A percentile compares a stretch with the other conserved stretches of the same genome.
phyloP scores from a whole-genome alignment of 202 grass and related monocot genomes.

The Miscanthus sacchariflorus region DNA sequence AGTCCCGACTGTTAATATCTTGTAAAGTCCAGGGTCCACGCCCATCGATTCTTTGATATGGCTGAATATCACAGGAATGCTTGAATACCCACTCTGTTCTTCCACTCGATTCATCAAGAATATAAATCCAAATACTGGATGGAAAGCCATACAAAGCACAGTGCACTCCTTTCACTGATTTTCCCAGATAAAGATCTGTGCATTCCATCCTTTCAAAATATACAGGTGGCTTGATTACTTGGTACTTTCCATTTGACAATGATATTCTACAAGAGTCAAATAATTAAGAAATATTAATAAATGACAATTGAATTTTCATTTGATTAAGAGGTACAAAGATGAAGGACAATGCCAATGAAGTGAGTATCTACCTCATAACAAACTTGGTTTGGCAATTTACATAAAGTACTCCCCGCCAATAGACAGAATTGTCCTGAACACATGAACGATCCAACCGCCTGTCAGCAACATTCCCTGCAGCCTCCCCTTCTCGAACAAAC shows the following conservation, averaged over 20 bases:
- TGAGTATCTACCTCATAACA: slow-evolving; percentile 14
- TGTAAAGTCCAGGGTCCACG: slow-evolving; percentile 31
- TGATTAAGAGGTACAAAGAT: not conserved
- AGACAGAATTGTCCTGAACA: not conserved
- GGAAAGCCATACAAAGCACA: not conserved
- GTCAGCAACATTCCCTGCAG: not conserved
- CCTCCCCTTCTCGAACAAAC: slow-evolving; percentile 8
- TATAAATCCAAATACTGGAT: not conserved
- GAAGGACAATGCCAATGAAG: not conserved
- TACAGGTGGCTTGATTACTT: not conserved
- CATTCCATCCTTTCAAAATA: not conserved
- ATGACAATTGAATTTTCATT: not conserved
- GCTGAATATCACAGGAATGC: not conserved
- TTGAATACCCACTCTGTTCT: slow-evolving; percentile 16
- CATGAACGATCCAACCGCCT: not conserved
- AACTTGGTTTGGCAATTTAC: slow-evolving; percentile 1
- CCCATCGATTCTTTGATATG: not conserved
- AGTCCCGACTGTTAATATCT: not conserved
- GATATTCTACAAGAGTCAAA: slow-evolving; percentile 14
- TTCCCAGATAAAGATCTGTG: not conserved
- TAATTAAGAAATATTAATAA: not conserved
- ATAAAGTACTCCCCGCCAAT: not conserved
- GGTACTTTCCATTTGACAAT: not conserved
- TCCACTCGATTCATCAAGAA: slow-evolving; percentile 15
- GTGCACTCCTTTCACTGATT: slow-evolving; percentile 9